Base-by-base conservation (phyloP, 2,329 filamentous ascomycete species). In the Grosmannia huntii region DNA sequence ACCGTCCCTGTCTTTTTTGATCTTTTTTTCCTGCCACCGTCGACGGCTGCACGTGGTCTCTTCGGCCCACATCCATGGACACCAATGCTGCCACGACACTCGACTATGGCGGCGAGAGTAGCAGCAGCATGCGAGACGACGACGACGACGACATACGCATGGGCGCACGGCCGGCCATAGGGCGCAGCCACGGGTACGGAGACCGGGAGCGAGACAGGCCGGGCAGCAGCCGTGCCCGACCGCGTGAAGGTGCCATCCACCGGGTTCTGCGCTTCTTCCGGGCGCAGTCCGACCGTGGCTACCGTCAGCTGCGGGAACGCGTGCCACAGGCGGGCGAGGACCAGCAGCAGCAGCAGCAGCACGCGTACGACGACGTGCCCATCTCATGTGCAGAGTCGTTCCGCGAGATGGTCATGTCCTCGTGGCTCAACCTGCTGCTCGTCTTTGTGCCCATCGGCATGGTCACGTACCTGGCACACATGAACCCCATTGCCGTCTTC, bases 381-480 rank as follows among this genome's bases (percentile, higher is more conserved):
- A 4, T 23, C n/a, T 25, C 57, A 10, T 57, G 57, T 46, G 41
- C 53, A 50, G 52, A 21, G 36, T 38, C 53, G n/a, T 33, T 61
- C 41, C 58, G 53, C 25, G 49, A 74, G 67, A 82, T 83, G 66
- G 65, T 91, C 61, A 78, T 83, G 52, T 82, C 88, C 67, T 90
- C 84, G 73, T 89, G 85, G 80, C 75, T 91, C 73, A 92, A 91
- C 68, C 65, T 88, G 56, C 75, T 91, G 64, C 75, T 92, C 62
- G 71, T 91, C 57, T 90, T 90, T 66, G 87, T 92, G 41, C 89
- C 88, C n/a, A 76, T 88, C 56, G 89, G 88, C 65, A 90, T 92
- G 65, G 77, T 78, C 59, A 76, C 84, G 57, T 73, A 78, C 58
- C 69, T 82, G 28, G 65, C 70, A 14, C 74, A 75, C 60, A 67